Base-by-base conservation (phyloP, 2,329 filamentous ascomycete species). In the Exserohilum turcica region DNA sequence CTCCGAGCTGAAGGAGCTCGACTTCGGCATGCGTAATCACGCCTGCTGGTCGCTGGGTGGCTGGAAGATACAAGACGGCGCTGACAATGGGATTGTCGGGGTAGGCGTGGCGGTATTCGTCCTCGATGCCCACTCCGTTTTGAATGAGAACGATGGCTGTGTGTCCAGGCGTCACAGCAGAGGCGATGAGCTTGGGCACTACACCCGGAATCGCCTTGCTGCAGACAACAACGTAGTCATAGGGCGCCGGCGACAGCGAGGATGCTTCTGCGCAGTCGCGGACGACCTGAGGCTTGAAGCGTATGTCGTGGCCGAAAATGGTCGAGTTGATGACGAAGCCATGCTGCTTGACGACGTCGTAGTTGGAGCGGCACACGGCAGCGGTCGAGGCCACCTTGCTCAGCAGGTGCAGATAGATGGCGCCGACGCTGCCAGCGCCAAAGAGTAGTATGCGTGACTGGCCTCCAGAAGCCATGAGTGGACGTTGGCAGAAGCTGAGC, bases 121-220 rank as follows among this genome's bases (percentile, higher is more conserved):
- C 77, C 63, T 87, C 85, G 54, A 86, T 85, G 1, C 77, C 79
- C 32, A 87, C 80, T 0, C 85, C 85, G 59, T 87, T 87, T 56
- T 87, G 84, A 13, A 86, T 78, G 0, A 87, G 78, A 6, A 84
- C 82, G 35, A 87, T 81, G 0, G 80, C 78, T 0, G 83, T 86
- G 42, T 74, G 63, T 9, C 59, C 58, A 8, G 67, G 64, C 1
- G 65, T 67, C 2, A 81, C 68, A 3, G 73, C 78, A 0, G 77
- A 73, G 5, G 62, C 61, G 40, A 82, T 76, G 18, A 73, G 56
- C 5, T 74, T 64, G 12, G 73, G 72, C 2, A 65, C 66, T 5
- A 64, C 67, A 7, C 66, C 72, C 1, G 78, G 77, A 21, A 80
- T 73, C 12, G 75, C 77, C 71, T 82, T 82, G 50, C 73, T 76